These are phyloP conservation scores for Ambrosia artemisiifolia DNA, from an alignment of 129 eudicot genomes.

Conservation along the genomic window DNA sequence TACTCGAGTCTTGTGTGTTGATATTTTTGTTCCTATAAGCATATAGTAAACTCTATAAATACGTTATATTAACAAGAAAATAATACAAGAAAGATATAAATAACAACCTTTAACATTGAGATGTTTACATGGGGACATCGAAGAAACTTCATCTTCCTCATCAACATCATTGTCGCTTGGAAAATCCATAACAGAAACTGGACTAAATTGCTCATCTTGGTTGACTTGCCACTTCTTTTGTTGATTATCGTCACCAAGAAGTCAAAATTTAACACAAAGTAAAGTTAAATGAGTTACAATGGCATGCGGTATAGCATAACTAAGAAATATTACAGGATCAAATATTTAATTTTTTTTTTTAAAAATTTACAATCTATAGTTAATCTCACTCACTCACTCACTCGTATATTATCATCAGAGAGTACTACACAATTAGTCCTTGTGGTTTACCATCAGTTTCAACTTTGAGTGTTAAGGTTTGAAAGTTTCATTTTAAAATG, in stretches of 20 bases:
- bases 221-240: slow-evolving; percentile 40
- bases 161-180: slow-evolving; percentile 47
- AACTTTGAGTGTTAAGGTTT: too few relatives aligned
- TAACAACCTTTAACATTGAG: slow-evolving; percentile 46
- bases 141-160: slow-evolving; percentile 49
- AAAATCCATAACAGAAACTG: slow-evolving; percentile 74
- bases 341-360: neutral
- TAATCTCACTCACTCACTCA: too few relatives aligned
- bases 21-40: slow-evolving; percentile 44
- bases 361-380: neutral
- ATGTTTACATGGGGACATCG: slow-evolving; percentile 33
- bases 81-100: neutral
- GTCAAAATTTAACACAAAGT: neutral
- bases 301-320: too few relatives aligned
- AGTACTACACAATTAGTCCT: too few relatives aligned
- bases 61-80: neutral
- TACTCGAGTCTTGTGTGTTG: slow-evolving; percentile 38
- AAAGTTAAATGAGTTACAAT: neutral
- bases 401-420: too few relatives aligned
- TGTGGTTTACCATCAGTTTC: too few relatives aligned
- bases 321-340: neutral
- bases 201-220: slow-evolving; percentile 72
- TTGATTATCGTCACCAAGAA: slow-evolving; percentile 7
- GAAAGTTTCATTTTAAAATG: too few relatives aligned
- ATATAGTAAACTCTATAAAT: neutral